A percentile compares a stretch with the other conserved stretches of the same genome.
Evolutionary conservation across 2,329 filamentous ascomycete genomes (phyloP).

Genomic region (Claviceps maximensis): DNA sequence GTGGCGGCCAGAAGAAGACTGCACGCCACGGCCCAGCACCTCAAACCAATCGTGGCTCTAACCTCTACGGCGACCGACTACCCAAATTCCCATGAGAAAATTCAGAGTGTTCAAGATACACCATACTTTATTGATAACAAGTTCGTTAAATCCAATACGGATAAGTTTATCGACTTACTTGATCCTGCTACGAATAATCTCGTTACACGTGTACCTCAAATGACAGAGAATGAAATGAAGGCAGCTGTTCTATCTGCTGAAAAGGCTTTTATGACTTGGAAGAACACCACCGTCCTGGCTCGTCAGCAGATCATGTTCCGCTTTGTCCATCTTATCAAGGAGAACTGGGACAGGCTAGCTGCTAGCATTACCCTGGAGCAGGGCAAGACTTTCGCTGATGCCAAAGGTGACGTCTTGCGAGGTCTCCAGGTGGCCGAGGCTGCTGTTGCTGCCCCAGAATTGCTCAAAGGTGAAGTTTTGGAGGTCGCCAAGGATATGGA

Average conservation of each 20-base stretch:
- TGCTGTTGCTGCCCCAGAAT: slow-evolving; percentile 65
- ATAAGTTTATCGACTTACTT: slow-evolving; percentile 64
- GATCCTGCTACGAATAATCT: slow-evolving; percentile 80
- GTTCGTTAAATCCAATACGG: slow-evolving; percentile 54
- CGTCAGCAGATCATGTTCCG: slow-evolving; percentile 83
- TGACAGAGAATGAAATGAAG: slow-evolving; percentile 63
- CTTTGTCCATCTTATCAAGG: slow-evolving; percentile 64
- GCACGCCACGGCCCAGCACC: slow-evolving; percentile 42
- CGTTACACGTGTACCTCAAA: slow-evolving; percentile 71
- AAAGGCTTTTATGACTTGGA: slow-evolving; percentile 65
- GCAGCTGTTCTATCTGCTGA: slow-evolving; percentile 63
- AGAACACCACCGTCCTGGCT: slow-evolving; percentile 54
- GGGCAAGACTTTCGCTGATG: slow-evolving; percentile 78
- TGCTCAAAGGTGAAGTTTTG: slow-evolving; percentile 70
- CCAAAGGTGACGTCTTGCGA: slow-evolving; percentile 67
- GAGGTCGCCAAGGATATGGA: slow-evolving; percentile 88
- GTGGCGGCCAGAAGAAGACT: slow-evolving; percentile 35
- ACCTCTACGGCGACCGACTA: slow-evolving; percentile 47
- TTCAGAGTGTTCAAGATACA: slow-evolving; percentile 54
- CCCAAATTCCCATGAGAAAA: slow-evolving; percentile 59
- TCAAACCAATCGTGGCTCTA: slow-evolving; percentile 38
- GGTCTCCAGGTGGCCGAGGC: slow-evolving; percentile 78
- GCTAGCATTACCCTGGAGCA: slow-evolving; percentile 80
- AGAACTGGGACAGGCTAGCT: slow-evolving; percentile 75
- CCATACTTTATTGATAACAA: slow-evolving; percentile 74